A percentile compares a stretch with the other conserved stretches of the same genome.
Conservation (phyloP, 371 early-diverging fungal genomes). For the Mucor racemosus region DNA sequence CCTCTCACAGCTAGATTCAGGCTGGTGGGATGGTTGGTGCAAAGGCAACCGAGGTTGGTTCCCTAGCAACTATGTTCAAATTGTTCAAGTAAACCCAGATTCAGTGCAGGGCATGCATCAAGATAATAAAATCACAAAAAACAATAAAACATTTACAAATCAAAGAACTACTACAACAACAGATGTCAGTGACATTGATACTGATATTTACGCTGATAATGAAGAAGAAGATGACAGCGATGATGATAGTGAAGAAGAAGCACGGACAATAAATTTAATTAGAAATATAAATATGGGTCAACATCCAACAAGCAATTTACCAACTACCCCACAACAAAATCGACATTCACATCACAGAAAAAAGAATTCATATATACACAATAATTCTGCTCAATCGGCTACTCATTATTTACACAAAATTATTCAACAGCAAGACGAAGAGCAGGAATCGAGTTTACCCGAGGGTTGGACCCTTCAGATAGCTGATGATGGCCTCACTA, state of each 20-base stretch:
- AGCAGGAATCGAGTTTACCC: conserved; percentile 6
- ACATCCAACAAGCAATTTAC: neutral
- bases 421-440: conserved; percentile 5
- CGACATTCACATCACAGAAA: conserved; percentile 4
- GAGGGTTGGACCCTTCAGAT: conserved; percentile 38
- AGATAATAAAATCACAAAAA: neutral
- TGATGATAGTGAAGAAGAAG: conserved; percentile 24
- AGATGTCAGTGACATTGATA: conserved; percentile 1
- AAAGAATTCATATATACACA: conserved; percentile 7
- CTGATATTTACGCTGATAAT: neutral
- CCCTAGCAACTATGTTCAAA: conserved; percentile 85
- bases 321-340: conserved; percentile 6
- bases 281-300: conserved; percentile 13
- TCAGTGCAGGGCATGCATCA: conserved; percentile 1
- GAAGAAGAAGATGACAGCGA: conserved; percentile 5
- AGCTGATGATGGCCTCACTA: conserved; percentile 32
- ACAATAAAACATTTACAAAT: neutral
- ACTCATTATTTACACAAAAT: neutral
- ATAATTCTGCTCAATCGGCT: neutral
- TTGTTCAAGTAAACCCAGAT: conserved; percentile 37
- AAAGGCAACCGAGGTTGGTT: conserved; percentile 86
- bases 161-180: neutral
- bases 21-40: conserved; percentile 93
- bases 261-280: conserved; percentile 10
- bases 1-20: conserved; percentile 79